Evolutionary conservation across 2,329 filamentous ascomycete species (phyloP), one percentile per base, ranked within the genome.

Genomic region (Fusarium sulawesiense): DNA sequence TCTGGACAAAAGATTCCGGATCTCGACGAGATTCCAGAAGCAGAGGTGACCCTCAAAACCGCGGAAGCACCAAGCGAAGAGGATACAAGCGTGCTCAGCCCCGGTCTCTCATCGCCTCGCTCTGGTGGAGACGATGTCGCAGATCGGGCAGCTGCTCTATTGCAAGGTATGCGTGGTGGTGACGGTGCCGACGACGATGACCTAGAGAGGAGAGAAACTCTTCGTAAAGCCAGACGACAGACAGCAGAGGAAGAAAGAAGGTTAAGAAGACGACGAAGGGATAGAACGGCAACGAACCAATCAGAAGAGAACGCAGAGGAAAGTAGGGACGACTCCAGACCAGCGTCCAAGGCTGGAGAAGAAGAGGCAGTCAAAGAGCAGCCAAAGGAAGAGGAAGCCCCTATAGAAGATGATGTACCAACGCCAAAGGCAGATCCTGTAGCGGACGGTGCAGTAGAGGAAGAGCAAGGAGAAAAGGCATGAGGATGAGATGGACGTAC

Each of bases 1-100:
- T 95, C 92, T 20, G 95, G 94, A 11, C 93, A 97, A 76, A 88
- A 95, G 76, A 91, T 97, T n/a, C 93, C 78, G 4, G 93, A 97
- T 62, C 73, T 85, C 56, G 84, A 86, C 73, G 91, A 92, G 75
- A 87, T 86, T 16, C 85, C 88, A 54, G 88, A 89, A 59, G 80
- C 84, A 29, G 88, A 87, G 56, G 79, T 75, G 4, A 79, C 72
- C 68, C 73, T 76, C 74, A 79, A 64, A 75, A 76, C 57, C 76
- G 75, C 66, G 68, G 80, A 76, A 73, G 75, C 60, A 77, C 58
- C 81, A 18, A 80, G 81, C 47, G 82, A 85, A 45, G 83, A 87
- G 23, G 87, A 88, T 42, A 82, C 82, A 29, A 82, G 80, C 69
- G 77, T 85, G 12, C 78, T 88, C 49, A 89, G 87, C 64, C 87